phyloP scores from a whole-genome alignment of 2,329 filamentous ascomycete genomes.

The Alternaria sp. region DNA sequence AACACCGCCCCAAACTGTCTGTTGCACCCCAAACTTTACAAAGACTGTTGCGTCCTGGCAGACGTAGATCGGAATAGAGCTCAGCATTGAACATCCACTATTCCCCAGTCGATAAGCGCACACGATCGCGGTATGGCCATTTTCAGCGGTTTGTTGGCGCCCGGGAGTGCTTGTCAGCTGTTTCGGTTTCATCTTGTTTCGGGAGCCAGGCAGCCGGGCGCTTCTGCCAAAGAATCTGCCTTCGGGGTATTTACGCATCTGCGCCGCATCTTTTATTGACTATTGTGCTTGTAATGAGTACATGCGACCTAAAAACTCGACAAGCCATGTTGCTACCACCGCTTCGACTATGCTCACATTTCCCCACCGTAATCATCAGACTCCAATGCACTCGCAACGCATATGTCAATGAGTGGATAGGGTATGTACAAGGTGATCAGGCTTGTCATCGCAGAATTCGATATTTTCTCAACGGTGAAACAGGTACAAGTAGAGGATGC shows the following conservation, averaged over 20 bases:
- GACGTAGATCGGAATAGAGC: conserved; percentile 18
- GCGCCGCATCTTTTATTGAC: conserved; percentile 8
- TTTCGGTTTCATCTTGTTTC: conserved; percentile 39
- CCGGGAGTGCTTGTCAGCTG: conserved; percentile 29
- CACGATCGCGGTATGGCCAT: conserved; percentile 13
- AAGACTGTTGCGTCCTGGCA: conserved; percentile 12
- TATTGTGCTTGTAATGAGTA: background rate
- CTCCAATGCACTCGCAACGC: background rate
- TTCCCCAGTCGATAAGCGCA: conserved; percentile 30
- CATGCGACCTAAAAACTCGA: background rate
- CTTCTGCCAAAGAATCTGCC: conserved; percentile 14
- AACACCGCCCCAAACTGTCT: conserved; percentile 28
- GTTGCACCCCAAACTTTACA: conserved; percentile 15
- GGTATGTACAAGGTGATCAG: background rate
- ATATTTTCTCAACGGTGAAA: background rate
- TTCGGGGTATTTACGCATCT: conserved; percentile 5
- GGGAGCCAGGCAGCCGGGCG: conserved; percentile 29
- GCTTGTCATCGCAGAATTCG: background rate
- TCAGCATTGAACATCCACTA: conserved; percentile 11
- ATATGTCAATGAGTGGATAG: background rate
- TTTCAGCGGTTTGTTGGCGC: conserved; percentile 18
- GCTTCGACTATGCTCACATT: background rate
- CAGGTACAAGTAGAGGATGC: background rate
- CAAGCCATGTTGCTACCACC: background rate
- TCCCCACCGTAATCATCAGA: background rate